A percentile compares a stretch with the other conserved stretches of the same genome.
Evolutionary conservation across 768 basidiomycete species (phyloP).

Genomic region (Tephrocybe sp.): DNA sequence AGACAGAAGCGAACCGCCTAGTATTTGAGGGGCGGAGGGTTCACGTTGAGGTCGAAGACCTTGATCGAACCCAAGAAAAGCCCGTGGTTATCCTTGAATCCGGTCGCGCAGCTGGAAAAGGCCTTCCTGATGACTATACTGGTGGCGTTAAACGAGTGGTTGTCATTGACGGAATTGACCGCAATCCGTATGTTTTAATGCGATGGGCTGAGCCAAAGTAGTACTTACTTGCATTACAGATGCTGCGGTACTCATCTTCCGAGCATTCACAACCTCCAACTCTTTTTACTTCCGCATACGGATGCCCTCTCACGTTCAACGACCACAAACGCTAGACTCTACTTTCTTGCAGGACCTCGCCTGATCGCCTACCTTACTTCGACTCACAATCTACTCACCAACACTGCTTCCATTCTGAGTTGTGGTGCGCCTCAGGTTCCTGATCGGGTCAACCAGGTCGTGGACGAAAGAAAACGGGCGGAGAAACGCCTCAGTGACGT

Average conservation of each 20-base stretch:
- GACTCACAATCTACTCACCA: constrained; percentile 53
- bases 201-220: constrained; percentile 11
- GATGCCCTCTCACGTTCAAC: constrained; percentile 61
- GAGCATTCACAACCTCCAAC: constrained; percentile 66
- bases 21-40: constrained; percentile 70
- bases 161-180: constrained; percentile 78
- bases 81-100: constrained; percentile 35
- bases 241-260: constrained; percentile 87
- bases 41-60: constrained; percentile 72
- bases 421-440: constrained; percentile 67
- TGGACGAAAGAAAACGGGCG: constrained; percentile 63
- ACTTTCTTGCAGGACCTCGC: constrained; percentile 81
- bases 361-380: constrained; percentile 60
- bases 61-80: constrained; percentile 38
- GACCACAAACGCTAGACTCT: constrained; percentile 67
- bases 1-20: constrained; percentile 60
- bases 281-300: constrained; percentile 70
- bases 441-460: constrained; percentile 62
- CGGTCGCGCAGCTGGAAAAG: constrained; percentile 53
- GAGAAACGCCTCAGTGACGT: constrained; percentile 70
- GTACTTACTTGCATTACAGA: constrained; percentile 27
- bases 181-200: constrained; percentile 59
- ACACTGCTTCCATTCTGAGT: constrained; percentile 58
- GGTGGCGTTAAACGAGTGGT: constrained; percentile 78
- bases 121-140: constrained; percentile 69